Conservation (phyloP, 2,329 filamentous ascomycete species). For the Akanthomyces muscarius region DNA sequence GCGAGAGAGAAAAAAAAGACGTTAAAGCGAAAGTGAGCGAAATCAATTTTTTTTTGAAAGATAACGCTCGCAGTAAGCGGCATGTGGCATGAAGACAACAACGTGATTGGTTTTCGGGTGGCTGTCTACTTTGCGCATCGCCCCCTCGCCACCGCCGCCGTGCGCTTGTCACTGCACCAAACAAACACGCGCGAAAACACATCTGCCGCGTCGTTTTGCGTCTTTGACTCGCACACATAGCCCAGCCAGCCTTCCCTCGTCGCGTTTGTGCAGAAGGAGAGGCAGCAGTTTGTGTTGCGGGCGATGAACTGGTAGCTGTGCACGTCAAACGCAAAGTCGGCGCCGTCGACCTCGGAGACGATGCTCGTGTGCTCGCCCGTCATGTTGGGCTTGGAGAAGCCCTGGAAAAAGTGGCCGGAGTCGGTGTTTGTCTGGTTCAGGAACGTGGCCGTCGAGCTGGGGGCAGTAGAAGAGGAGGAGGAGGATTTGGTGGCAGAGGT, state of each 20-base stretch:
- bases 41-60: too few relatives aligned
- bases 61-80: not conserved
- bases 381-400: constrained; percentile 25
- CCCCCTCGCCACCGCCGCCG: not conserved
- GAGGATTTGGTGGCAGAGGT: not conserved
- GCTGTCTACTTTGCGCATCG: not conserved
- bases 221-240: constrained; percentile 25
- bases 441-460: constrained; percentile 16
- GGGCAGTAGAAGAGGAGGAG: not conserved
- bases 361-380: constrained; percentile 24
- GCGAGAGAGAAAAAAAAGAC: not conserved
- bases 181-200: constrained; percentile 6
- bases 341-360: constrained; percentile 23
- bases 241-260: constrained; percentile 22
- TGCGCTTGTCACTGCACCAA: constrained; percentile 12
- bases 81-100: not conserved
- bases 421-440: constrained; percentile 23
- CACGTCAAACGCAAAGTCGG: constrained; percentile 22
- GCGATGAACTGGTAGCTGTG: constrained; percentile 24
- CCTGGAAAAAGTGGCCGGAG: constrained; percentile 30
- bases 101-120: too few relatives aligned
- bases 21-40: too few relatives aligned
- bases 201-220: not conserved
- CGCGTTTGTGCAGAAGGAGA: constrained; percentile 24
- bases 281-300: constrained; percentile 23